Evolutionary conservation across 805 yeast genomes (phyloP), one percentile per base, ranked within the genome.

Genomic region (Metahyphopichia silvanorum): DNA sequence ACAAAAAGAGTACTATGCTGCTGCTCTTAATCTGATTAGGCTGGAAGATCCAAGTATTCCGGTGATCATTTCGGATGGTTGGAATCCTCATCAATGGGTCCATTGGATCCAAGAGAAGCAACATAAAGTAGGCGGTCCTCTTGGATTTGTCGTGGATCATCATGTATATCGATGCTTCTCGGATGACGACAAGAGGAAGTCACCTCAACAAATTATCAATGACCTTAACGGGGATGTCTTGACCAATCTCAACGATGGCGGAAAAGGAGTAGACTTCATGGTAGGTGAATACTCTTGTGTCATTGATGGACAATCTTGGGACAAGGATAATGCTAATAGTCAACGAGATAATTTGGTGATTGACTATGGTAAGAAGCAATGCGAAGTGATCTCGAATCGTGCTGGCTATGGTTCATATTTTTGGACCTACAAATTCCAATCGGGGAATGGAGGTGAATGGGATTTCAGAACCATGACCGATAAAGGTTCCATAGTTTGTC

Each of bases 381-480:
- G 57, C 4, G 48, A 58, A 3, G 41, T 74, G 5, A 75, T 84
- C 49, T 49, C 54, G 4, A 46, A 71, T 23, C 60, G 82, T 21
- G 81, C 91, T 1, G 55, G 68, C 7, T 72, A 77, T 35, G 98
- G 98, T 0, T 70, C 76, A 37, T 89, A 72, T 57, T 91, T 93
- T 59, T 91, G 98, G 98, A 85, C 96, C 2, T 84, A 63, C 55
- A 86, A 87, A 59, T 89, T 89, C 51, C 76, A 82, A 52, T 69
- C 78, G 36, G 97, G 97, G 2, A 82, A 81, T 50, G 97, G 97
- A 26, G 98, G 98, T 11, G 97, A 87, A 60, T 91, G 98, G 98
- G 97, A 93, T 31, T 82, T 86, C 59, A 69, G 72, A 16, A 84
- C 87, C 22, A 86, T 85, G 88, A 63, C 71, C 14, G 78, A 81